phyloP scores from a whole-genome alignment of 1,284 basidiomycete genomes.

The Moesziomyces antarcticus region DNA sequence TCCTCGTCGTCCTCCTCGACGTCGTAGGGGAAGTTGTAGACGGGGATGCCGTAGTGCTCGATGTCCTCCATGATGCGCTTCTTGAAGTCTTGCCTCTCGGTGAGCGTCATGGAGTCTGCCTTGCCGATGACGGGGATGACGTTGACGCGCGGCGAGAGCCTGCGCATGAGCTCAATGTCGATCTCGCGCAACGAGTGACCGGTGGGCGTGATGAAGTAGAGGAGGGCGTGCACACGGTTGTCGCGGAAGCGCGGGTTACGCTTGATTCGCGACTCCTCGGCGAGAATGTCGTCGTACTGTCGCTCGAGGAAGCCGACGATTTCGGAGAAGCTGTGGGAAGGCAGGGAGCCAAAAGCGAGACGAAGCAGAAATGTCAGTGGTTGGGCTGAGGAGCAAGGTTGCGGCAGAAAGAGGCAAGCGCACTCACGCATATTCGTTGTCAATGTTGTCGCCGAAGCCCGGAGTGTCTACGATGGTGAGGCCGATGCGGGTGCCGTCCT shows the following conservation, averaged over 20 bases:
- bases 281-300: conserved; percentile 98
- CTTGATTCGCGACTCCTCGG: conserved; percentile 98
- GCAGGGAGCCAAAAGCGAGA: too few species aligned
- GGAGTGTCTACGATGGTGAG: conserved; percentile 99
- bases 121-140: conserved; percentile 99
- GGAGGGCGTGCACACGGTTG: conserved; percentile 85
- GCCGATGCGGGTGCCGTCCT: conserved; percentile 97
- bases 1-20: conserved; percentile 98
- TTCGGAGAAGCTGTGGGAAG: conserved; percentile 72
- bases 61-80: conserved; percentile 99
- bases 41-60: conserved; percentile 96
- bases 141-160: conserved; percentile 76
- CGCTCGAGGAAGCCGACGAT: conserved; percentile 97
- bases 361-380: not conserved
- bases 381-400: not conserved
- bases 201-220: conserved; percentile 97
- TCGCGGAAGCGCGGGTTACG: conserved; percentile 99
- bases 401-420: not conserved
- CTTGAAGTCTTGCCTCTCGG: conserved; percentile 82
- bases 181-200: conserved; percentile 92
- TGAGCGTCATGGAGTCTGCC: conserved; percentile 85
- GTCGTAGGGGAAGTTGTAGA: conserved; percentile 99
- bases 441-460: conserved; percentile 98
- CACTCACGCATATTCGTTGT: conserved; percentile 95
- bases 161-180: conserved; percentile 79